A percentile compares a stretch with the other conserved stretches of the same genome.
Conservation (phyloP, 352 stramenopile genomes). For the Pythium sukuiense region DNA sequence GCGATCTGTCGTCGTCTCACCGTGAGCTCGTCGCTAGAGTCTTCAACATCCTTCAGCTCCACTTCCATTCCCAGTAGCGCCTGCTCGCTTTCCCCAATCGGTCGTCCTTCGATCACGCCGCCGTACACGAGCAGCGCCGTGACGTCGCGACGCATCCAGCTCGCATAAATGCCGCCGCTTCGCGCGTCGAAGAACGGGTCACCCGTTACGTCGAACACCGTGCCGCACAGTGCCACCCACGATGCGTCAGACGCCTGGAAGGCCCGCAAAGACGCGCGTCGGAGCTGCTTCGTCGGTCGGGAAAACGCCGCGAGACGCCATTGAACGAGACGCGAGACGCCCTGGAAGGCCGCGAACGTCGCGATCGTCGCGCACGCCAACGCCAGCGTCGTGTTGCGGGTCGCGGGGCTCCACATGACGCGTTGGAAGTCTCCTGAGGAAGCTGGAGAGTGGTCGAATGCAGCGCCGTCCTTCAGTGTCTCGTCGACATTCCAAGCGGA, state of each 20-base stretch:
- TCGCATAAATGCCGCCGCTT: conserved; percentile 39
- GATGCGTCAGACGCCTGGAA: conserved; percentile 19
- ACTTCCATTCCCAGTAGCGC: conserved; percentile 28
- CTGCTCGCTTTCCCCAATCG: not conserved
- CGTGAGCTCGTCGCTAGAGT: conserved; percentile 19
- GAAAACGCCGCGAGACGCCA: conserved; percentile 11
- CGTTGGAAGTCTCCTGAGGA: not conserved
- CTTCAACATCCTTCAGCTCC: conserved; percentile 2
- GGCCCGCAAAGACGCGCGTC: conserved; percentile 22
- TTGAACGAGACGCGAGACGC: conserved; percentile 7
- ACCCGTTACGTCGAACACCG: conserved; percentile 47
- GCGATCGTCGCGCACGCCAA: conserved; percentile 9
- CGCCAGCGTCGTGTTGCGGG: conserved; percentile 16
- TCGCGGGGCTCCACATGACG: conserved; percentile 18
- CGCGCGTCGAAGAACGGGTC: conserved; percentile 51
- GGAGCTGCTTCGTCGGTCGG: conserved; percentile 4
- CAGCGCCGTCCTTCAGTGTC: conserved; percentile 3
- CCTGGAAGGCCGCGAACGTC: conserved; percentile 8
- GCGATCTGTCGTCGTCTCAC: conserved; percentile 37
- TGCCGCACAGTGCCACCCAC: conserved; percentile 61
- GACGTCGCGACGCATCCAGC: conserved; percentile 54
- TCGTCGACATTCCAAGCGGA: not conserved
- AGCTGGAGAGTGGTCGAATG: not conserved
- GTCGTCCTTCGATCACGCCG: conserved; percentile 18
- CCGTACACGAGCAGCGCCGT: conserved; percentile 47